A percentile compares a stretch with the other conserved stretches of the same genome.
phyloP scores from a whole-genome alignment of 2,329 filamentous ascomycete genomes.

The Pyrenochaeta sp. region DNA sequence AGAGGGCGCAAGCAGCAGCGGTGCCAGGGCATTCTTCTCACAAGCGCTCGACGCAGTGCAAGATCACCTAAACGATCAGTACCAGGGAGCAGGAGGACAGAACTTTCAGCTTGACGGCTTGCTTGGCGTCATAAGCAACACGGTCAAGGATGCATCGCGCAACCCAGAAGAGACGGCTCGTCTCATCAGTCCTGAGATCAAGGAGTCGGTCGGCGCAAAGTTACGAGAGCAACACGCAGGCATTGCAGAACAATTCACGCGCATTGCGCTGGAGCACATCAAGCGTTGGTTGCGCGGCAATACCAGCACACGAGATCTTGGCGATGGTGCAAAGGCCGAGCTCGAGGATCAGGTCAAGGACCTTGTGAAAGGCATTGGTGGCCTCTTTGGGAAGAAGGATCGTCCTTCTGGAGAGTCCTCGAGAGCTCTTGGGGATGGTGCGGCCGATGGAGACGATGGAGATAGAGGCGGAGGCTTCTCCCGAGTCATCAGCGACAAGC shows the following conservation, averaged over 20 bases:
- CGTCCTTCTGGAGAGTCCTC: no score
- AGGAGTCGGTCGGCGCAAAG: constrained; percentile 36
- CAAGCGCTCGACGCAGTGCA: constrained; percentile 36
- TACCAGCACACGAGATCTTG: constrained; percentile 38
- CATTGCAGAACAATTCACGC: constrained; percentile 41
- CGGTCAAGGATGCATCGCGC: constrained; percentile 37
- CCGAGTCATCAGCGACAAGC: constrained; percentile 38
- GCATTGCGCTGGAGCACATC: constrained; percentile 39
- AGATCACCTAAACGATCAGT: constrained; percentile 32
- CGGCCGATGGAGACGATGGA: no score
- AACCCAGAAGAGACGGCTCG: constrained; percentile 41
- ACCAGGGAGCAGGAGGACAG: constrained; percentile 19
- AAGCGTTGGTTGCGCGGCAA: constrained; percentile 44
- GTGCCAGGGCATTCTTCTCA: constrained; percentile 35
- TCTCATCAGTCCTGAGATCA: constrained; percentile 43
- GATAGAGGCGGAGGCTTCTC: constrained; percentile 36
- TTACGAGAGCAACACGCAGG: constrained; percentile 35
- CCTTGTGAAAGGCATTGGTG: constrained; percentile 39
- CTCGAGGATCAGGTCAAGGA: constrained; percentile 38
- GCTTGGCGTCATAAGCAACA: constrained; percentile 36
- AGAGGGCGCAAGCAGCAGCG: constrained; percentile 15
- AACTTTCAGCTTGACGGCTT: constrained; percentile 35
- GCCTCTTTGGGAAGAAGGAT: constrained; percentile 35
- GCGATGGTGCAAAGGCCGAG: constrained; percentile 40
- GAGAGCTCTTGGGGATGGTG: no score